These are phyloP conservation scores for Orychophragmus violaceus DNA, from an alignment of 345 rosid genomes.

Conservation along the genomic window DNA sequence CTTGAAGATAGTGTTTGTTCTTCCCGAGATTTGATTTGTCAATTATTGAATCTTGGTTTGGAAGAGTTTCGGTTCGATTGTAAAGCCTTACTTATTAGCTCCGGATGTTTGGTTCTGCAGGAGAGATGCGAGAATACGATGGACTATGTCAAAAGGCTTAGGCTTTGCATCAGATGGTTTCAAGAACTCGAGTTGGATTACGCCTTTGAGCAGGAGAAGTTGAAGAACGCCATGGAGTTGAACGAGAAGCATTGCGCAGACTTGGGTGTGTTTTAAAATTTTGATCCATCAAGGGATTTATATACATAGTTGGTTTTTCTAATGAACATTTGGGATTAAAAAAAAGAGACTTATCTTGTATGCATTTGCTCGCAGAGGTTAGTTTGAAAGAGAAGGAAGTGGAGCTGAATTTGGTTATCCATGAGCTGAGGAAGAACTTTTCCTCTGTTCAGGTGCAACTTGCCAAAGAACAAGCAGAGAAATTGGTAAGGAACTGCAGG, in stretches of 20 bases:
- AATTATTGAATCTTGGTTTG: neutral
- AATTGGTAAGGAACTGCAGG: slow-evolving; percentile 45
- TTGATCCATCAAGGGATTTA: neutral
- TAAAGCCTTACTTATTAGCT: neutral
- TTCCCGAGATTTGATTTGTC: neutral
- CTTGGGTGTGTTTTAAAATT: slow-evolving; percentile 47
- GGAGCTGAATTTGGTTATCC: slow-evolving; percentile 76
- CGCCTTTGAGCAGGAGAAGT: slow-evolving; percentile 72
- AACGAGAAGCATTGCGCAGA: slow-evolving; percentile 66
- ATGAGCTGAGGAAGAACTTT: slow-evolving; percentile 74
- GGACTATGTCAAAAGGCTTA: slow-evolving; percentile 84
- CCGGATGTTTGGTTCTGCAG: slow-evolving; percentile 30
- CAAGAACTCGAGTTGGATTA: slow-evolving; percentile 88
- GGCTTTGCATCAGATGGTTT: slow-evolving; percentile 93
- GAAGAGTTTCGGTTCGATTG: neutral
- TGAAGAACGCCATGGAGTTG: slow-evolving; percentile 60
- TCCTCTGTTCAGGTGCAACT: slow-evolving; percentile 75
- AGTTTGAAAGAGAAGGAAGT: slow-evolving; percentile 77
- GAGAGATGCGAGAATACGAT: slow-evolving; percentile 90
- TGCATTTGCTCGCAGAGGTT: slow-evolving; percentile 46
- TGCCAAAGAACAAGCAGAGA: slow-evolving; percentile 84
- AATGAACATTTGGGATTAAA: neutral
- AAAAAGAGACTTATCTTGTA: neutral
- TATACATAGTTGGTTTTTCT: neutral
- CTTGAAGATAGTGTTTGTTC: no score